phyloP scores from a whole-genome alignment of 148 eudicot species.

The Tetragonia tetragonoides region DNA sequence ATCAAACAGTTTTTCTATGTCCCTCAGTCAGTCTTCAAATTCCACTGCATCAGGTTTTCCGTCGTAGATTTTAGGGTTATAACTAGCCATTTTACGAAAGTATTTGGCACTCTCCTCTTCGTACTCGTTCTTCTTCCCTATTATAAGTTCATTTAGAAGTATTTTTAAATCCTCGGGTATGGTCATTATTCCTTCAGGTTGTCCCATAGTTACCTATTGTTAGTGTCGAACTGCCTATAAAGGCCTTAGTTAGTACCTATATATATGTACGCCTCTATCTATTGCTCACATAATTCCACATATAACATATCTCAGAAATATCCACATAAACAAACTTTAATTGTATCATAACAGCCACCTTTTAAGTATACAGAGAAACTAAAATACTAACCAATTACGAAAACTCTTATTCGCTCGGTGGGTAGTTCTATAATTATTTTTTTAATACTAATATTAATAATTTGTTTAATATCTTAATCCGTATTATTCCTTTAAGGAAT shows the following conservation, averaged over 20 bases:
- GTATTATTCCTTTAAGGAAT: no score
- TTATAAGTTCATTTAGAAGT: neutral
- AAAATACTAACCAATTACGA: neutral
- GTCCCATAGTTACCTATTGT: no score
- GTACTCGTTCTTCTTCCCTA: neutral
- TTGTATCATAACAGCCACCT: neutral
- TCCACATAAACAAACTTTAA: neutral
- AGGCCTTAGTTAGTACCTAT: no score
- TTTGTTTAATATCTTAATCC: no score
- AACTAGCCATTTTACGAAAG: neutral
- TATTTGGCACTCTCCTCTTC: neutral
- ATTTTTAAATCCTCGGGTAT: neutral
- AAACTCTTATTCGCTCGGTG: neutral
- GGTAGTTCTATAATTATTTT: neutral
- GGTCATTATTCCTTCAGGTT: neutral
- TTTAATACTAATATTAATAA: neutral
- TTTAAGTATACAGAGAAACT: neutral
- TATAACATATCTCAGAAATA: no score
- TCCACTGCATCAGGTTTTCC: neutral
- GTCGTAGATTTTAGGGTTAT: neutral
- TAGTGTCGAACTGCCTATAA: no score
- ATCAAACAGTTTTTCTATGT: neutral
- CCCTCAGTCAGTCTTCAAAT: neutral
- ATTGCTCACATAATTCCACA: no score
- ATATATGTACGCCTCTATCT: no score